Percentiles rank a stretch among this genome's conserved stretches.
phyloP scores from a whole-genome alignment of 2,329 filamentous ascomycete species.

The Alternaria incomplexa region DNA sequence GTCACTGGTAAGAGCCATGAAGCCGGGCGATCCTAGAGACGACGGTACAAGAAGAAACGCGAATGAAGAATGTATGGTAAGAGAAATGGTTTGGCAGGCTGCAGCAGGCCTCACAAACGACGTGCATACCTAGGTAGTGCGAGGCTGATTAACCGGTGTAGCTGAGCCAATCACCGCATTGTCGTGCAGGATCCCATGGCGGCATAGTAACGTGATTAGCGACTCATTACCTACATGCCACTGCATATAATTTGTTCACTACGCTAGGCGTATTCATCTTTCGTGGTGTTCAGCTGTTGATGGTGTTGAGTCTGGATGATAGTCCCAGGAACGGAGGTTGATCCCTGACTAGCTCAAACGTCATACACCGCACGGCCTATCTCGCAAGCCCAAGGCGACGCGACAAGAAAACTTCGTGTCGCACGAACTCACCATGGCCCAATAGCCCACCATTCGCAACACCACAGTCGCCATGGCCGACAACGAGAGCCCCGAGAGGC shows the following conservation, averaged over 20 bases:
- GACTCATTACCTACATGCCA: fast-evolving
- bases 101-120: background rate
- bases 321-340: background rate
- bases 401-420: constrained; percentile 12
- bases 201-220: background rate
- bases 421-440: constrained; percentile 20
- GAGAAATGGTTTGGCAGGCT: background rate
- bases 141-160: background rate
- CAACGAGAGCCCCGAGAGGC: constrained; percentile 45
- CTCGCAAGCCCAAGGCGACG: background rate
- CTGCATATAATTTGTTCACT: fast-evolving
- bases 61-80: background rate
- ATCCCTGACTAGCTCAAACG: constrained; percentile 12
- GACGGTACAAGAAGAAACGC: background rate
- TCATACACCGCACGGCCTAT: constrained; percentile 13
- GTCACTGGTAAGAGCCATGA: background rate
- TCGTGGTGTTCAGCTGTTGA: no score
- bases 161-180: background rate
- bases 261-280: background rate
- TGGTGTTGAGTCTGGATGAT: background rate
- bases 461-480: constrained; percentile 31
- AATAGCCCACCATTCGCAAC: constrained; percentile 1
- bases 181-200: background rate
- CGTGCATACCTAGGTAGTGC: no score
- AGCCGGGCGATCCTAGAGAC: no score